phyloP scores from a whole-genome alignment of 2,329 filamentous ascomycete species.

The Paracamarosporium sp. region DNA sequence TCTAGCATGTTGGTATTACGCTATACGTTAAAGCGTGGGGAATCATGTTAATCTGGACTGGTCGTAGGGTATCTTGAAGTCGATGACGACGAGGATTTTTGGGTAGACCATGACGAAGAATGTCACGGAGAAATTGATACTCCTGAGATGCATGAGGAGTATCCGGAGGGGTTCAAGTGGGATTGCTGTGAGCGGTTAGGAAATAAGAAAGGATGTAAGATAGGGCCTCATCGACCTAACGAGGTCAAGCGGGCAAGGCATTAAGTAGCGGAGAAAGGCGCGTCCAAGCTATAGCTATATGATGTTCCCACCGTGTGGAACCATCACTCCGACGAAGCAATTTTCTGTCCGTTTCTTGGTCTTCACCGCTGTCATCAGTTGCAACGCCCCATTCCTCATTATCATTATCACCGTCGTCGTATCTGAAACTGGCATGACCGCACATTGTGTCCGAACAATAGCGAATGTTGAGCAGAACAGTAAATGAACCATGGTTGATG shows the following conservation, averaged over 20 bases:
- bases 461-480: too few relatives aligned
- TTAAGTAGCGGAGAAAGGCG: background rate
- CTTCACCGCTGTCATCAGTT: too few relatives aligned
- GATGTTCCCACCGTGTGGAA: too few relatives aligned
- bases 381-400: too few relatives aligned
- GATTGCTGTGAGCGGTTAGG: conserved; percentile 29
- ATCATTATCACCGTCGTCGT: too few relatives aligned
- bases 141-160: conserved; percentile 23
- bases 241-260: conserved; percentile 9
- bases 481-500: too few relatives aligned
- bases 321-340: too few relatives aligned
- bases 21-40: background rate
- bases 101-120: conserved; percentile 38
- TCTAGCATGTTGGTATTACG: conserved; percentile 26
- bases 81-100: conserved; percentile 26
- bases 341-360: too few relatives aligned
- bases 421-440: too few relatives aligned
- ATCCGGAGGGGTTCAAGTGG: conserved; percentile 38
- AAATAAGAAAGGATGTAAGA: conserved; percentile 17
- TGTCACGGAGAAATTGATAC: conserved; percentile 35
- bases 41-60: background rate
- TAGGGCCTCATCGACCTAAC: conserved; percentile 31
- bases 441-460: too few relatives aligned
- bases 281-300: too few relatives aligned
- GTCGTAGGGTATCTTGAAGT: conserved; percentile 28